Conservation (phyloP, 208 protist genomes). For the Acanthamoeba lugdunensis region DNA sequence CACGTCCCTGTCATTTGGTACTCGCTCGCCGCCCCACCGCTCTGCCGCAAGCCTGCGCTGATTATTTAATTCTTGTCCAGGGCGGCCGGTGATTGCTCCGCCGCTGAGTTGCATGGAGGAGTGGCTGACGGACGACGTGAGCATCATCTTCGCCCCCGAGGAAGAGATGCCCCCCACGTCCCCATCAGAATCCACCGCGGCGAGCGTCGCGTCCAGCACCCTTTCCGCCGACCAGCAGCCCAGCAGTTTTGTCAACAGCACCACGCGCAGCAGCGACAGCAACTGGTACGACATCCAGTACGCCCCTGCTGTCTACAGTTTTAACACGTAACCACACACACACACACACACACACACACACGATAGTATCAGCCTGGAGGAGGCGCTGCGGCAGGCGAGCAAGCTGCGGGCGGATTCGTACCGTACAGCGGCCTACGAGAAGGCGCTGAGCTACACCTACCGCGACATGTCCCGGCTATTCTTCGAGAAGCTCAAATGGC, state of each 20-base stretch:
- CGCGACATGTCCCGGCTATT: conserved; percentile 17
- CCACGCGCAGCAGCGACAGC: too few relatives aligned
- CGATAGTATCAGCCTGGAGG: neutral
- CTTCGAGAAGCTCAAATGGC: conserved; percentile 42
- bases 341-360: neutral
- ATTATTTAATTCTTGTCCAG: neutral
- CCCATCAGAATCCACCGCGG: neutral
- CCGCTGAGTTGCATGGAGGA: conserved; percentile 17
- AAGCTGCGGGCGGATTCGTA: conserved; percentile 18
- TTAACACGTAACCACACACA: too few relatives aligned
- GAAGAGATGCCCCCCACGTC: neutral
- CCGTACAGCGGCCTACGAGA: neutral
- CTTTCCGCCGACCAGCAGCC: neutral
- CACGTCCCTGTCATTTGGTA: conserved; percentile 9
- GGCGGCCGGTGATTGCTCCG: conserved; percentile 21
- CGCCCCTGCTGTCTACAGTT: too few relatives aligned
- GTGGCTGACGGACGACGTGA: conserved; percentile 5
- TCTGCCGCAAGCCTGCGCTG: neutral
- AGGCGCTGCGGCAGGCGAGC: neutral
- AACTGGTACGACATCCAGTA: too few relatives aligned
- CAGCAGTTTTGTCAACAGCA: neutral
- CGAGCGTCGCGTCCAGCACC: neutral
- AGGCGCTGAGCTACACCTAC: conserved; percentile 26
- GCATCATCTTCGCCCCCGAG: conserved; percentile 20
- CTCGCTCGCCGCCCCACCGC: neutral